Percentiles rank a stretch among this genome's conserved stretches.
phyloP scores from a whole-genome alignment of 1,284 basidiomycete genomes.

The Malassezia globosa region DNA sequence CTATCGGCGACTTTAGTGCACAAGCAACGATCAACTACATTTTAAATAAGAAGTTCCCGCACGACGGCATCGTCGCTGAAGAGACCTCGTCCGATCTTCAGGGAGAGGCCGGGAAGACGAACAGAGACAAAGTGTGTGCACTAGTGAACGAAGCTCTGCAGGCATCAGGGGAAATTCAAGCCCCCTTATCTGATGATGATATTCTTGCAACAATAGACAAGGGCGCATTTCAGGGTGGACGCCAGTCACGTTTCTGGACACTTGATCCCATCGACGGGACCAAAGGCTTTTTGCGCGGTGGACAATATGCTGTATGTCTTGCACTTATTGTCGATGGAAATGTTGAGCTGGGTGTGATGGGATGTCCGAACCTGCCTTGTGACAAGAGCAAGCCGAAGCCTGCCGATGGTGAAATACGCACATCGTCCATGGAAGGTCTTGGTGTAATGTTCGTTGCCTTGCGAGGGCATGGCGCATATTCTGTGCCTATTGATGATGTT shows the following conservation, averaged over 20 bases:
- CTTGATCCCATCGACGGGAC: constrained; percentile 86
- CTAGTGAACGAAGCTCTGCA: constrained; percentile 73
- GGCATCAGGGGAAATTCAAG: constrained; percentile 46
- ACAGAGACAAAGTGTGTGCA: constrained; percentile 63
- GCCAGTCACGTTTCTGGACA: constrained; percentile 66
- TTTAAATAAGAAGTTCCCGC: constrained; percentile 57
- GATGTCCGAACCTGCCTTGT: constrained; percentile 73
- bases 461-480: constrained; percentile 37
- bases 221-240: constrained; percentile 73
- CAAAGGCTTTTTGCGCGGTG: constrained; percentile 88
- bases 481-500: constrained; percentile 22
- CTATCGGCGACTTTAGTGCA: constrained; percentile 52
- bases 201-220: constrained; percentile 75
- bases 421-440: constrained; percentile 24
- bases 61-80: constrained; percentile 84
- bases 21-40: constrained; percentile 43
- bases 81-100: constrained; percentile 68
- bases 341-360: constrained; percentile 68
- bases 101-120: constrained; percentile 46
- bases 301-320: constrained; percentile 93
- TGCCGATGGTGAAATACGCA: constrained; percentile 39
- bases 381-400: constrained; percentile 49
- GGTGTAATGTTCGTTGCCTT: constrained; percentile 41
- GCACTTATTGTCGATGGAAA: constrained; percentile 73
- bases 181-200: constrained; percentile 48